These are phyloP conservation scores for Podospora sp. DNA, from an alignment of 495 filamentous ascomycete species.

Conservation along the genomic window DNA sequence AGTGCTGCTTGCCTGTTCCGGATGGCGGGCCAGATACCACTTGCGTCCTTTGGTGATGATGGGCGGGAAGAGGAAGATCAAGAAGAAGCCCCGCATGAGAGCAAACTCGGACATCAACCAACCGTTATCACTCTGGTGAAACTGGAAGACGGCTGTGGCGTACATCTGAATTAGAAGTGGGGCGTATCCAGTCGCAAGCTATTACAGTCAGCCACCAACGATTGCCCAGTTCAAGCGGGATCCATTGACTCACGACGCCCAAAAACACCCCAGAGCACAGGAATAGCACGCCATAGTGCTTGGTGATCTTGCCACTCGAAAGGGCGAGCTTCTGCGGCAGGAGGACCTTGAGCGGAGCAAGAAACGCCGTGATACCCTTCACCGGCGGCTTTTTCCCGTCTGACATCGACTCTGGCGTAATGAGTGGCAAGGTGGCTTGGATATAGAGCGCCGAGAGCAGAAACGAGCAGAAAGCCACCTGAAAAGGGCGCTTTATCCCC, in stretches of 20 bases:
- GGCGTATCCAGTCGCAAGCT: conserved; percentile 58
- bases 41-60: conserved; percentile 54
- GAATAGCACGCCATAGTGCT: conserved; percentile 55
- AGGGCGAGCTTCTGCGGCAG: conserved; percentile 49
- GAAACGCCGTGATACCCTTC: conserved; percentile 48
- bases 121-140: conserved; percentile 56
- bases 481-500: conserved; percentile 55
- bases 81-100: conserved; percentile 55
- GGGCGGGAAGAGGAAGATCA: conserved; percentile 57
- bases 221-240: background rate
- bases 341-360: conserved; percentile 57
- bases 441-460: conserved; percentile 44
- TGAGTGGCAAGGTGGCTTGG: conserved; percentile 42
- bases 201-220: background rate
- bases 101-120: conserved; percentile 56
- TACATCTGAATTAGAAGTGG: conserved; percentile 56
- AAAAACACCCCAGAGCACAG: conserved; percentile 58
- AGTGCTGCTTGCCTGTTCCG: background rate
- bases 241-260: conserved; percentile 45
- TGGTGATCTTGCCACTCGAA: conserved; percentile 42
- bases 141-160: conserved; percentile 56
- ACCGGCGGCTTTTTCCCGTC: conserved; percentile 34
- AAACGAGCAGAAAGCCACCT: conserved; percentile 53
- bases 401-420: conserved; percentile 39
- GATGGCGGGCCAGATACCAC: conserved; percentile 41